These are phyloP conservation scores for Dicorynia guianensis DNA, from an alignment of 306 rosid species.

Conservation along the genomic window DNA sequence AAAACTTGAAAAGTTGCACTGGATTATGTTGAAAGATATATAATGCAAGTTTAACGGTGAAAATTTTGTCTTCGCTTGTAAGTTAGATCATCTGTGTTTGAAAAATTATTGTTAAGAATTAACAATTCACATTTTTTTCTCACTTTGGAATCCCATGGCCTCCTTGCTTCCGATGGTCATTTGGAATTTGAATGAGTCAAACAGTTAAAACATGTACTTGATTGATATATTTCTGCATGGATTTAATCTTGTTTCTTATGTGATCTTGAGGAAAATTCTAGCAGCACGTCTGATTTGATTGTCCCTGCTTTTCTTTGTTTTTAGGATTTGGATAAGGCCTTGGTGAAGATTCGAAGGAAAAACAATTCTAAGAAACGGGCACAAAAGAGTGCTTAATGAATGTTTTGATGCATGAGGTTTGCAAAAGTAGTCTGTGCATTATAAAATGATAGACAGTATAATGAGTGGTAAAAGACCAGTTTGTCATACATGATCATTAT, in stretches of 20 bases:
- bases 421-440: conserved; percentile 26
- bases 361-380: conserved; percentile 87
- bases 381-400: conserved; percentile 45
- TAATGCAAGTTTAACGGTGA: not conserved
- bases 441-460: conserved; percentile 14
- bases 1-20: not conserved
- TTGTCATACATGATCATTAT: conserved; percentile 14
- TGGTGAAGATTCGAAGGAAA: conserved; percentile 86
- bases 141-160: not conserved
- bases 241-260: not conserved
- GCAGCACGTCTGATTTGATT: conserved; percentile 11
- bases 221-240: conserved; percentile 4
- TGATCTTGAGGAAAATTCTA: conserved; percentile 1
- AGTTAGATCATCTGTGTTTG: not conserved
- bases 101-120: conserved; percentile 6
- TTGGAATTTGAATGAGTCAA: not conserved
- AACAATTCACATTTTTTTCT: not conserved
- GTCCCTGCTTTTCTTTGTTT: conserved; percentile 31
- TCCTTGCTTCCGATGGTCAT: not conserved
- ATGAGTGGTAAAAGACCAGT: not conserved
- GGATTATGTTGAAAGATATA: not conserved
- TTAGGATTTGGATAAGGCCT: conserved; percentile 79
- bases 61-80: conserved; percentile 12
- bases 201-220: not conserved
- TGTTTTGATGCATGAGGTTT: conserved; percentile 1